A percentile compares a stretch with the other conserved stretches of the same genome.
phyloP scores from a whole-genome alignment of 2,329 filamentous ascomycete genomes.

The Fonsecaea erecta region DNA sequence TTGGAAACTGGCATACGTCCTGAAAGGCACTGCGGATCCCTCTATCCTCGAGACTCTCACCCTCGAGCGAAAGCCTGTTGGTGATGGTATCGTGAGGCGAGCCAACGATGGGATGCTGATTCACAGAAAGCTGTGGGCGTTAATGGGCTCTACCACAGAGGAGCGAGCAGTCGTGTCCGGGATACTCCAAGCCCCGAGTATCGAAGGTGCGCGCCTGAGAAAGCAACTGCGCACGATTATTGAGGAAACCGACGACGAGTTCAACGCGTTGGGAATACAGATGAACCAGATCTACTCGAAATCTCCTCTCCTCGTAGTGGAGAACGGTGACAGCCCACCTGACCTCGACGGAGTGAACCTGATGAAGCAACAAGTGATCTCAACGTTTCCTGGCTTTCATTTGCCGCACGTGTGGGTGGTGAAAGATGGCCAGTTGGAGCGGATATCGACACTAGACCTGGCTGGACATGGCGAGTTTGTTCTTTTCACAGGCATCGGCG shows the following conservation, averaged over 20 bases:
- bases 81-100: constrained; percentile 55
- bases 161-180: too few relatives aligned
- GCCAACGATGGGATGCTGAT: constrained; percentile 60
- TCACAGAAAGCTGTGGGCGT: constrained; percentile 53
- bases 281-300: constrained; percentile 61
- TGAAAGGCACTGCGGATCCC: constrained; percentile 40
- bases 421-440: not conserved
- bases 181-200: too few relatives aligned
- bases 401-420: constrained; percentile 67
- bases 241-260: constrained; percentile 41
- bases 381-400: constrained; percentile 63
- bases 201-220: constrained; percentile 44
- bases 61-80: constrained; percentile 43
- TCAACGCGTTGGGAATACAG: constrained; percentile 59
- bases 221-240: not conserved
- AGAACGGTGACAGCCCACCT: constrained; percentile 48
- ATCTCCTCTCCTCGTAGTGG: constrained; percentile 50
- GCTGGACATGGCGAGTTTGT: not conserved
- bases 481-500: constrained; percentile 5
- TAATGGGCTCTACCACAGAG: constrained; percentile 45
- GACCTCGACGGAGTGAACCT: constrained; percentile 42
- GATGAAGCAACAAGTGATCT: constrained; percentile 48
- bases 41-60: constrained; percentile 41
- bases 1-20: constrained; percentile 44
- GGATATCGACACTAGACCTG: not conserved